Conservation (phyloP, 805 yeast species). For the Kluyveromyces siamensis region DNA sequence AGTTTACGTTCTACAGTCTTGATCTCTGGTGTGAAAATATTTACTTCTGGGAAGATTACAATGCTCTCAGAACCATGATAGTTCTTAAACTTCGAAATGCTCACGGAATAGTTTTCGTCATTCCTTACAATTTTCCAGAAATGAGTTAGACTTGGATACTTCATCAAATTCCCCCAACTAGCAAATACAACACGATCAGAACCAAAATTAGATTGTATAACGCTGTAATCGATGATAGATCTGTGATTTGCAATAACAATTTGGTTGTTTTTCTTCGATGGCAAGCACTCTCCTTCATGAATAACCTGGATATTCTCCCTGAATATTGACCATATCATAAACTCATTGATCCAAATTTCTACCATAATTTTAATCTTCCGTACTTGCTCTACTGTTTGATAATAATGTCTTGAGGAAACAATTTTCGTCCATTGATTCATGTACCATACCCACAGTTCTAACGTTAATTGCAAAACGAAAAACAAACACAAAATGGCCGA, state of each 20-base stretch:
- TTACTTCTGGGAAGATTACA: conserved; percentile 79
- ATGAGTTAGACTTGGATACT: conserved; percentile 39
- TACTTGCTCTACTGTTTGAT: background rate
- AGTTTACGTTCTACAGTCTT: conserved; percentile 41
- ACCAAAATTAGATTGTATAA: conserved; percentile 33
- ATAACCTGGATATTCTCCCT: conserved; percentile 1
- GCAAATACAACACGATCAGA: conserved; percentile 7
- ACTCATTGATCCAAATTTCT: background rate
- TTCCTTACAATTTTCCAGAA: conserved; percentile 32
- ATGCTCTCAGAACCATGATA: conserved; percentile 44
- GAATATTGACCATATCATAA: background rate
- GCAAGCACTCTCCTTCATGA: background rate
- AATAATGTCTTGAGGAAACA: background rate
- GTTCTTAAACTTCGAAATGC: conserved; percentile 29
- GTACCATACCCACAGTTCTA: background rate
- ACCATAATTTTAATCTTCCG: background rate
- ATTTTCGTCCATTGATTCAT: conserved; percentile 3
- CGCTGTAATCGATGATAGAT: conserved; percentile 56
- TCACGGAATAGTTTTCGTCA: conserved; percentile 61
- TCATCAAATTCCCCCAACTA: conserved; percentile 62
- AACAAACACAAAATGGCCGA: background rate
- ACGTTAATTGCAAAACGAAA: background rate
- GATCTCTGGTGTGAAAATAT: conserved; percentile 47
- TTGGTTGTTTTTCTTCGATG: conserved; percentile 19
- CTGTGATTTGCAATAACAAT: conserved; percentile 43